Evolutionary conservation across 1,139 yeast species (phyloP), one percentile per base, ranked within the genome.

Genomic region (Yarrowia galli): DNA sequence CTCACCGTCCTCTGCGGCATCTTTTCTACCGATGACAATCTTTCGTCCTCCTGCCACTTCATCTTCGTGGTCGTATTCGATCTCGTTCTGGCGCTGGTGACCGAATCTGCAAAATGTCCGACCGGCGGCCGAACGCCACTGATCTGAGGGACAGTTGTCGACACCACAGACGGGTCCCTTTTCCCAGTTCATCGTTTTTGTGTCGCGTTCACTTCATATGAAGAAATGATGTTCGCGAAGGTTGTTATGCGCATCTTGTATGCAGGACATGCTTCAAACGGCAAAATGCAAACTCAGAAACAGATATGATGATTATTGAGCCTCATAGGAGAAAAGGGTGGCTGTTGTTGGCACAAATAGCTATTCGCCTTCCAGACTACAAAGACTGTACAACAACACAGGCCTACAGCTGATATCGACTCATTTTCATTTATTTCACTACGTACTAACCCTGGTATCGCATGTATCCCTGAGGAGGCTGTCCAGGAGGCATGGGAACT

Each of bases 391-490:
- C 8, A 28, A 7, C 1, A 10, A 8, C 9, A 28, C 32, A 28
- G 9, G 32, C 32, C 32, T 28, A 6, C 32, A 7, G 10, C 9
- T 28, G 9, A 36, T 40, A 7, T 54, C 36, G 35, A 40, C 61
- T 54, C 36, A 40, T 40, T 40, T 38, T 43, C 42, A 38, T 43
- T 43, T 58, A 43, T 20, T 56, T 43, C 51, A 58, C 64, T 32
- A 56, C 48, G 20, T 53, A 54, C 61, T 54, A 54, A 40, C 64
- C 64, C 64, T 58, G 64, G 46, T 58, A 58, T 58, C 64, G 49
- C 64, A 58, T 58, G 46, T 58, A 58, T 5, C 64, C 64, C 51
- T 58, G 64, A 43, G 64, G 64, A 16, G 51, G 64, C 20, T 58
- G 64, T 20, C 64, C 64, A 8, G 64, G 64, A 28, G 64, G 64